Percentiles rank a stretch among this genome's conserved stretches.
phyloP scores from a whole-genome alignment of 2,329 filamentous ascomycete genomes.

The Pseudogymnoascus sp. region DNA sequence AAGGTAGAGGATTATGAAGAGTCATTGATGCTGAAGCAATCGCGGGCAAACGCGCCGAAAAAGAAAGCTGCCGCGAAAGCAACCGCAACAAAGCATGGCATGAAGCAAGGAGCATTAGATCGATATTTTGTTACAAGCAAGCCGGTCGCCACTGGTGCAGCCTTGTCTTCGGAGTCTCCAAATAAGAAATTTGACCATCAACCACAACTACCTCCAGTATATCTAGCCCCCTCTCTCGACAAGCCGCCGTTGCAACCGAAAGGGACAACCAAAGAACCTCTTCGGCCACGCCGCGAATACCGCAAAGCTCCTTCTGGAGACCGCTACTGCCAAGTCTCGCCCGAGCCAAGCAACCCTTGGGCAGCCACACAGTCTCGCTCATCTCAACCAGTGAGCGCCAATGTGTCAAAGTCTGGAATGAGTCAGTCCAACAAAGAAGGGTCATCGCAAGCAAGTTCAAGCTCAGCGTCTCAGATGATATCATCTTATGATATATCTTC shows the following conservation, averaged over 20 bases:
- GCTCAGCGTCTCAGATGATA: neutral
- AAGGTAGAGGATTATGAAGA: constrained; percentile 58
- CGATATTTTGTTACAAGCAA: constrained; percentile 26
- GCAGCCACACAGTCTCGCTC: neutral
- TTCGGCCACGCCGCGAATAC: neutral
- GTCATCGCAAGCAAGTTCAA: constrained; percentile 1
- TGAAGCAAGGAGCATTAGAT: constrained; percentile 28
- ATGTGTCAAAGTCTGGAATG: neutral
- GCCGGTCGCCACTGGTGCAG: neutral
- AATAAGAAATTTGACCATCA: constrained; percentile 14
- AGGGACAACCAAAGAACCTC: neutral
- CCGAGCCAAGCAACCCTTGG: neutral
- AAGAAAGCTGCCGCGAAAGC: constrained; percentile 22
- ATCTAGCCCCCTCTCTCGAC: constrained; percentile 17
- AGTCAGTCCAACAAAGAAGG: neutral
- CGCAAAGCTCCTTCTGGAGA: neutral
- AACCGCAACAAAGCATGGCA: constrained; percentile 18
- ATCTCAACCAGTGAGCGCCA: neutral
- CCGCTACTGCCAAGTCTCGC: neutral
- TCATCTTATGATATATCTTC: neutral
- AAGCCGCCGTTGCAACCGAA: neutral
- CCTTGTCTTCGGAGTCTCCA: neutral
- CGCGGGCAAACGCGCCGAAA: constrained; percentile 17
- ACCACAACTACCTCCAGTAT: constrained; percentile 5
- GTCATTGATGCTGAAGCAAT: constrained; percentile 11